Evolutionary conservation across 495 filamentous ascomycete genomes (phyloP), one percentile per base, ranked within the genome.

Genomic region (Lichina pygmaea): DNA sequence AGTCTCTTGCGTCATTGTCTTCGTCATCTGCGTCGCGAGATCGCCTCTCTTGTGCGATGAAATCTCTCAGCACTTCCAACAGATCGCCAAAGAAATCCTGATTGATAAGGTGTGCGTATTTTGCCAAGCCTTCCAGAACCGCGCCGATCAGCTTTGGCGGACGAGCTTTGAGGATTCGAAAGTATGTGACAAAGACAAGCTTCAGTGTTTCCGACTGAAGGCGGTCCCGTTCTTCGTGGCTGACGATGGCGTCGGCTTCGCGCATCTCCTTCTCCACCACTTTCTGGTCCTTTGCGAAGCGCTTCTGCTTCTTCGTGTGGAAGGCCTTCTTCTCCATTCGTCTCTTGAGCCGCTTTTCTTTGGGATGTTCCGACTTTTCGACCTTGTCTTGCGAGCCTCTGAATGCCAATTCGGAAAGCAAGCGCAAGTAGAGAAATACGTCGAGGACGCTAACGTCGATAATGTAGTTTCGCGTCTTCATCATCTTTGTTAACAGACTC

Each of bases 51-150:
- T 80, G 68, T 8, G 66, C 66, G 51, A 94, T 86, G 10, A 97
- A 67, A 46, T 94, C 91, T 57, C 89, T 89, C 31, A 97, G 64
- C 7, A 82, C 85, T 54, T 94, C 91, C 15, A 97, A 73, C 34
- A 97, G 63, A 57, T 94, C 89, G 16, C 89, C 89, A 57, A 97
- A 97, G 65, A 95, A 93, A 55, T 95, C 77, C 54, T 94, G 79
- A 62, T 97, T 97, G 65, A 97, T 94, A 13, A 97, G 65, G 56
- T 93, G 89, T 13, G 85, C 75, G 58, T 93, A 95, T 57, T 75
- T 77, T 43, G 86, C 86, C 31, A 97, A 64, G 43, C 89, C 89
- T 58, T 97, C 84, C 6, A 89, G 65, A 0, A 93, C 86, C 33
- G 85, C 83, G 7, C 86, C 89, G 83, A 94, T 94, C 9, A 97